Evolutionary conservation across 805 yeast genomes (phyloP), one percentile per base, ranked within the genome.

Genomic region (Kluyveromyces aestuarii): DNA sequence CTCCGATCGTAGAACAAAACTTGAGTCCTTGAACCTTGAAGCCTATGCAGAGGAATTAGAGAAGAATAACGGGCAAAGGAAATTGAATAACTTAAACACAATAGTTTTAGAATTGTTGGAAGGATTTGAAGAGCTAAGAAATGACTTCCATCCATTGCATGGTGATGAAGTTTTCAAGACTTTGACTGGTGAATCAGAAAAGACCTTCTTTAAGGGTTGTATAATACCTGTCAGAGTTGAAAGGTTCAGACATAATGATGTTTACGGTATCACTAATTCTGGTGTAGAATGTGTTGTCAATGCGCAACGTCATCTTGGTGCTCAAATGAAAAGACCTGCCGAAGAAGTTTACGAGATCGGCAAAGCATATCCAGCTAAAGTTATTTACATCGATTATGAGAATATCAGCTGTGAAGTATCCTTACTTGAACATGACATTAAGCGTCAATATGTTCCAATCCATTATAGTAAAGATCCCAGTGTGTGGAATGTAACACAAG

Each of bases 21-120:
- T 91, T 51, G 90, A 90, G 60, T 95, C 89, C 50, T 78, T 91
- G 56, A 84, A 90, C 59, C 72, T 91, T 60, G 95, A 87, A 56
- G 95, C 90, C 40, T 91, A 90, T 63, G 96, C 97, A 9, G 85
- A 84, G 57, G 96, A 91, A 68, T 74, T 93, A 57, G 95, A 77
- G 54, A 80, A 72, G 59, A 72, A 61, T 41, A 60, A 67, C 1
- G 68, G 69, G 11, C 66, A 62, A 50, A 60, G 65, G 51, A 65
- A 65, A 48, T 50, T 63, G 44, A 65, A 65, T 46, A 63, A 63
- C 48, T 48, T 65, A 43, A 62, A 62, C 40, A 66, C 68, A 27
- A 66, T 66, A 48, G 65, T 64, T n/a, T 50, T 65, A 54, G 99
- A 93, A 68, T 76, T 93, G 54, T 87, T 87, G 56, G 84, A 81